These are phyloP conservation scores for Ascochyta lentis DNA, from an alignment of 2,329 filamentous ascomycete species.

Conservation along the genomic window DNA sequence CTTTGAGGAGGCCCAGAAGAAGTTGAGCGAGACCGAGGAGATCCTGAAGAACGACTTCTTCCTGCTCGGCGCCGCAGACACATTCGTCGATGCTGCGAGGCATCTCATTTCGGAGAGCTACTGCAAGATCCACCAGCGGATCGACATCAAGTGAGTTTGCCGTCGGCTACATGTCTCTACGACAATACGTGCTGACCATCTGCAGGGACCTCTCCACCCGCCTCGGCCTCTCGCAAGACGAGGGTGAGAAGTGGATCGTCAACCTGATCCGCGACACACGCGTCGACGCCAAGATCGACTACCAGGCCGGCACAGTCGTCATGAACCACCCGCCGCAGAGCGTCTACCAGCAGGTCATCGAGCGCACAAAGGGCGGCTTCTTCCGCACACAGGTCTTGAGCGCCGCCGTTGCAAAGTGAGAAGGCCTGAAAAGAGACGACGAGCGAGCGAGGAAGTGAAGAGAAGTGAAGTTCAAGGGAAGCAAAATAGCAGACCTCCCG, in stretches of 20 bases:
- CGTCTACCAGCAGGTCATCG: conserved; percentile 99
- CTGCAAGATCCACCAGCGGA: conserved; percentile 99
- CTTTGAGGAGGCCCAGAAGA: conserved; percentile 93
- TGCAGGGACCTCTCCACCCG: conserved; percentile 82
- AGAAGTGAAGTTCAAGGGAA: too few relatives aligned
- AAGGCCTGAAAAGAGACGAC: background rate
- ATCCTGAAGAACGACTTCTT: conserved; percentile 96
- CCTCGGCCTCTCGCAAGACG: conserved; percentile 88
- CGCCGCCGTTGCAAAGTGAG: conserved; percentile 58
- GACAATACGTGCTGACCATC: conserved; percentile 17
- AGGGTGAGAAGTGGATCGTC: conserved; percentile 99
- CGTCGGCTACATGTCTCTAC: too few relatives aligned
- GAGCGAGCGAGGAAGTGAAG: background rate
- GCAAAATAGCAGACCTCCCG: too few relatives aligned
- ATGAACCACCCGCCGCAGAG: conserved; percentile 99
- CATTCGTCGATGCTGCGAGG: conserved; percentile 90
- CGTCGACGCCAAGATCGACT: conserved; percentile 98
- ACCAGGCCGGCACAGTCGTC: conserved; percentile 96
- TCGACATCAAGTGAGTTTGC: conserved; percentile 81
- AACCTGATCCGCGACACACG: conserved; percentile 98
- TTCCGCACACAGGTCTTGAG: conserved; percentile 96
- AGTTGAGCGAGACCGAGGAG: conserved; percentile 85
- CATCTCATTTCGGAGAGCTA: conserved; percentile 98
- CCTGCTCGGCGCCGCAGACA: conserved; percentile 81
- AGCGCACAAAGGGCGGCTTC: conserved; percentile 98